phyloP scores from a whole-genome alignment of 225 moss, liverwort and hornwort genomes.

The Ulota crispa region DNA sequence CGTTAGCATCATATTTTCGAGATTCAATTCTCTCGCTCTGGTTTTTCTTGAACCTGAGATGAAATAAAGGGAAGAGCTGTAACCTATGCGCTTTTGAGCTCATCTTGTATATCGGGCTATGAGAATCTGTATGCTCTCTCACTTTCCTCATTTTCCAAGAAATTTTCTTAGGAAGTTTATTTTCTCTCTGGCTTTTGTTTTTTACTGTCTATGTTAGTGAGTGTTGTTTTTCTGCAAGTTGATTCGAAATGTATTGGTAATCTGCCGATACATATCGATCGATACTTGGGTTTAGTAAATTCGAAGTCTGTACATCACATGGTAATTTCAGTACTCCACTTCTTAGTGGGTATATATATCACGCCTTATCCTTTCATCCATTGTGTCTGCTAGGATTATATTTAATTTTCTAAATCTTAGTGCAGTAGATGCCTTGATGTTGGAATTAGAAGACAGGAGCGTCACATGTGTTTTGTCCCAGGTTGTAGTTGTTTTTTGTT shows the following conservation, averaged over 20 bases:
- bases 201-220: neutral
- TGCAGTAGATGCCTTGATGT: conserved; percentile 10
- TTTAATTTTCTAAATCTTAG: neutral
- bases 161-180: neutral
- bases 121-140: conserved; percentile 28
- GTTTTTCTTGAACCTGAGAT: conserved; percentile 48
- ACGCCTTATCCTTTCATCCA: neutral
- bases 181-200: neutral
- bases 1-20: conserved; percentile 25
- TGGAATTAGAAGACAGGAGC: neutral
- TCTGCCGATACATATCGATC: neutral
- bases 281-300: neutral
- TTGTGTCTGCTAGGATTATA: neutral
- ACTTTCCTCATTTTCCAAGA: neutral
- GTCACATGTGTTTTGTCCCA: neutral
- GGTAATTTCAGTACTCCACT: neutral
- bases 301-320: neutral
- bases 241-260: neutral
- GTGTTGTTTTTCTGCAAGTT: neutral
- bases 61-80: conserved; percentile 49
- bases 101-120: conserved; percentile 15
- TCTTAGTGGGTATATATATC: neutral
- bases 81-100: conserved; percentile 31
- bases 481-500: neutral
- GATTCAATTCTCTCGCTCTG: conserved; percentile 49